Conservation (phyloP, 208 protist species). For the Trypanosoma mega region DNA sequence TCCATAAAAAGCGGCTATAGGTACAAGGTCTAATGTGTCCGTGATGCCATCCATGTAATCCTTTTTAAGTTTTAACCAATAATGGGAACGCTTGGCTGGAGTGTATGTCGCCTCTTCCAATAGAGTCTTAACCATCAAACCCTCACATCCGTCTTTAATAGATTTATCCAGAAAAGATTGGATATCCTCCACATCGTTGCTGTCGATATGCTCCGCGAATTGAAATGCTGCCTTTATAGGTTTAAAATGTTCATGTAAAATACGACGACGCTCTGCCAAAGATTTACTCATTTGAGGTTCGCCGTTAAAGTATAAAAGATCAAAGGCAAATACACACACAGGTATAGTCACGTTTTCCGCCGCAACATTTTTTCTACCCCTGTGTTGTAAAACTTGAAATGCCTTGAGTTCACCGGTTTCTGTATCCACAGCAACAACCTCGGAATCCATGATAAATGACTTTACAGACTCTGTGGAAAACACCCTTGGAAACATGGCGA, state of each 20-base stretch:
- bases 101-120: constrained; percentile 94
- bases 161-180: constrained; percentile 94
- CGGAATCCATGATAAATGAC: constrained; percentile 98
- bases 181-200: constrained; percentile 92
- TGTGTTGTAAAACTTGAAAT: constrained; percentile 94
- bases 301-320: constrained; percentile 99
- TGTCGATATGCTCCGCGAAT: constrained; percentile 90
- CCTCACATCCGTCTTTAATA: constrained; percentile 92
- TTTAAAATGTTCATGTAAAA: constrained; percentile 61
- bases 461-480: constrained; percentile 64
- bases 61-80: constrained; percentile 99
- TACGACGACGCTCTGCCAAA: constrained; percentile 77
- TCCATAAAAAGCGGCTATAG: constrained; percentile 98
- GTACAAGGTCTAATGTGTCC: constrained; percentile 99
- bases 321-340: constrained; percentile 99
- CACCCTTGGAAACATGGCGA: constrained; percentile 68
- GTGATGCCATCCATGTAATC: constrained; percentile 98
- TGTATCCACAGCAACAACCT: constrained; percentile 96
- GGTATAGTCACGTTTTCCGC: constrained; percentile 93
- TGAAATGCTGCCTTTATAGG: constrained; percentile 81
- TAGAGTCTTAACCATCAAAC: constrained; percentile 99
- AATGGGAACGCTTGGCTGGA: constrained; percentile 95
- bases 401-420: constrained; percentile 91
- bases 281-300: constrained; percentile 83
- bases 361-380: constrained; percentile 91